Evolutionary conservation across 768 basidiomycete species (phyloP).

Genomic region (Xanthoconium stramineum): DNA sequence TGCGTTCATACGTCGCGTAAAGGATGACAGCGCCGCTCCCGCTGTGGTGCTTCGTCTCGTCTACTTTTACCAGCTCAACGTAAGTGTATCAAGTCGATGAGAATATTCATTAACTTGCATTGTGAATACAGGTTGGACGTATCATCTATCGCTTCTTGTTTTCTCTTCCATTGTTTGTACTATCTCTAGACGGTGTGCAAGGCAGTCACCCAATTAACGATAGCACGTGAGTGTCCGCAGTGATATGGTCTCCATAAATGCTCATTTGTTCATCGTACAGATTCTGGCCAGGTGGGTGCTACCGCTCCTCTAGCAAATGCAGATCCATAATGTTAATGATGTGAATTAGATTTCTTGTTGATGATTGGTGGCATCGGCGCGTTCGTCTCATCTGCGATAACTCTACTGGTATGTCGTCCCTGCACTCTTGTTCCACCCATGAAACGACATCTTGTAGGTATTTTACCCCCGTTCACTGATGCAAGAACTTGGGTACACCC

Average conservation of each 20-base stretch:
- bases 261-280: constrained; percentile 31
- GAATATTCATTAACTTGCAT: not conserved
- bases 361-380: constrained; percentile 73
- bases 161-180: constrained; percentile 61
- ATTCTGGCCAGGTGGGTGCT: constrained; percentile 54
- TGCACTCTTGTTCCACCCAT: not conserved
- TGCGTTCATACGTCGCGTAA: constrained; percentile 64
- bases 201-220: constrained; percentile 47
- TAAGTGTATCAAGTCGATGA: constrained; percentile 34
- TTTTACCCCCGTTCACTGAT: constrained; percentile 78
- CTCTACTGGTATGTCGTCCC: constrained; percentile 57
- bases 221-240: constrained; percentile 48
- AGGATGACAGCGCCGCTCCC: constrained; percentile 69
- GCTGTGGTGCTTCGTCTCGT: constrained; percentile 69
- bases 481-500: constrained; percentile 58
- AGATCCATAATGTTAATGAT: not conserved
- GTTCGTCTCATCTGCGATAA: constrained; percentile 77
- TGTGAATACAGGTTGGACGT: constrained; percentile 50
- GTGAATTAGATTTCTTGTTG: constrained; percentile 55
- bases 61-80: constrained; percentile 78
- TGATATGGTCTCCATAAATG: not conserved
- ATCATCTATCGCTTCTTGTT: constrained; percentile 76
- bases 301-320: not conserved
- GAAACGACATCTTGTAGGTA: constrained; percentile 39
- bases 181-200: constrained; percentile 63